phyloP scores from a whole-genome alignment of 108 stramenopile species.

The Cyclotella choctawhatcheeana region DNA sequence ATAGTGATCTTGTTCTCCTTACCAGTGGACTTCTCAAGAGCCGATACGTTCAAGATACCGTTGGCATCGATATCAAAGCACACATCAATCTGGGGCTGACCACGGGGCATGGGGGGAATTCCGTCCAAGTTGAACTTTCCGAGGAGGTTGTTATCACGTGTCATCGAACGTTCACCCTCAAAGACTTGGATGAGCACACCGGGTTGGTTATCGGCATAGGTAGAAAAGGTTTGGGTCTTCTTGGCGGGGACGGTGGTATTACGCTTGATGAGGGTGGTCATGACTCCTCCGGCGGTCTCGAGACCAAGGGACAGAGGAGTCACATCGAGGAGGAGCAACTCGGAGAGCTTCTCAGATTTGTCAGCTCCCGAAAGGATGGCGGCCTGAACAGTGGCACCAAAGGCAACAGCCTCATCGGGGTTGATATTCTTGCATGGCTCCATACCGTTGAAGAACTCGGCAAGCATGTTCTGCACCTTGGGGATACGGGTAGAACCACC shows the following conservation, averaged over 20 bases:
- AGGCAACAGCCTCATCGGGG: slow-evolving; percentile 97
- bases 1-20: slow-evolving; percentile 99
- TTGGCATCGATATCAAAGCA: slow-evolving; percentile 99
- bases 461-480: slow-evolving; percentile 93
- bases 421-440: slow-evolving; percentile 98
- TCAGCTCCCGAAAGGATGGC: slow-evolving; percentile 94
- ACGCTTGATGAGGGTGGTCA: slow-evolving; percentile 95
- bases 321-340: slow-evolving; percentile 96
- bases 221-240: slow-evolving; percentile 99
- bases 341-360: slow-evolving; percentile 96
- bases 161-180: slow-evolving; percentile 99
- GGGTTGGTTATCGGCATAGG: slow-evolving; percentile 99
- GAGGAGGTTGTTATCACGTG: slow-evolving; percentile 98
- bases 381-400: slow-evolving; percentile 95
- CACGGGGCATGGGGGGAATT: slow-evolving; percentile 99
- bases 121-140: slow-evolving; percentile 99
- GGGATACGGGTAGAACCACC: slow-evolving; percentile 99
- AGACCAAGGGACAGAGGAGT: slow-evolving; percentile 98
- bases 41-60: slow-evolving; percentile 86
- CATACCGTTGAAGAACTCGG: slow-evolving; percentile 99
- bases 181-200: slow-evolving; percentile 99
- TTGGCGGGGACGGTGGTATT: slow-evolving; percentile 96
- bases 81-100: slow-evolving; percentile 99
- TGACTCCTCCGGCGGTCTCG: slow-evolving; percentile 96
- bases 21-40: slow-evolving; percentile 98